phyloP scores from a whole-genome alignment of 176 grass and related monocot species.

The Zea luxurians region DNA sequence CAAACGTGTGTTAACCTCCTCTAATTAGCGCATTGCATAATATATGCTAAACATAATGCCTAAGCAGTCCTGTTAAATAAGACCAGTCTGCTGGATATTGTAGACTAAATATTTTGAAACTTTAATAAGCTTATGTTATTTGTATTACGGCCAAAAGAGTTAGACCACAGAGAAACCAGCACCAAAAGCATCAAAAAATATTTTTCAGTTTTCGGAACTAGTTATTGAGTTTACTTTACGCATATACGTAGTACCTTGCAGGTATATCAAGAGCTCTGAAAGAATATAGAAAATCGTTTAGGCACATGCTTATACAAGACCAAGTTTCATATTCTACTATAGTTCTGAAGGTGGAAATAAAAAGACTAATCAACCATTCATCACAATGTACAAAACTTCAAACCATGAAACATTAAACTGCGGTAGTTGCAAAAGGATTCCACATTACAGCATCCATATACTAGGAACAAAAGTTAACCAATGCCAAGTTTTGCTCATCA shows the following conservation, averaged over 20 bases:
- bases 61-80: neutral
- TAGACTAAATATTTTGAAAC: neutral
- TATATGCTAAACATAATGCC: constrained; percentile 8
- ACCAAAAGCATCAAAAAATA: neutral
- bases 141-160: neutral
- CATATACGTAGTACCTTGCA: neutral
- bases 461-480: constrained; percentile 30
- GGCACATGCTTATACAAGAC: neutral
- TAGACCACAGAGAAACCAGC: neutral
- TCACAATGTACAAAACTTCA: constrained; percentile 24
- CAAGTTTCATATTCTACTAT: neutral
- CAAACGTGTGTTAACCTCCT: neutral
- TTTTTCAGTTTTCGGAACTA: neutral
- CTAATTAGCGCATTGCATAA: neutral
- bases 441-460: constrained; percentile 49
- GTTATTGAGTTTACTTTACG: neutral
- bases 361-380: neutral
- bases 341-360: neutral
- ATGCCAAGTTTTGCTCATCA: constrained; percentile 44
- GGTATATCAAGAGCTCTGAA: constrained; percentile 5
- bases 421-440: constrained; percentile 39
- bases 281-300: neutral
- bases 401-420: constrained; percentile 16
- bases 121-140: neutral
- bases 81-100: neutral